phyloP scores from a whole-genome alignment of 2,329 filamentous ascomycete species.

The Hymenoscyphus linearis region DNA sequence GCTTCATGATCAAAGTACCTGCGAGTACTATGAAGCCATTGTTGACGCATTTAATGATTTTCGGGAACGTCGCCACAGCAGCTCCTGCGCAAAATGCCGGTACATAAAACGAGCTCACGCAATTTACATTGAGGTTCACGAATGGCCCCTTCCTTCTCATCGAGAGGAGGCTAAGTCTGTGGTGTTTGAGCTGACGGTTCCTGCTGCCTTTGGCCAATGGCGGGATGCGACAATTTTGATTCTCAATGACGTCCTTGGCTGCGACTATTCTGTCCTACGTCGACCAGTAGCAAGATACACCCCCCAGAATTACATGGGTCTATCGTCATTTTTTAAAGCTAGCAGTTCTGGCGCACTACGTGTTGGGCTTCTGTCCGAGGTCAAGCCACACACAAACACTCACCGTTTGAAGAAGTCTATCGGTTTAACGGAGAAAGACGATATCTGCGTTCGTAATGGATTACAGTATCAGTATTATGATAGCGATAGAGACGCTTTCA shows the following conservation, averaged over 20 bases:
- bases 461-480: constrained; percentile 13
- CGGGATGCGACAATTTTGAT: constrained; percentile 37
- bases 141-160: constrained; percentile 48
- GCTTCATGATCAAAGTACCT: neutral
- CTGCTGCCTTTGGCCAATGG: constrained; percentile 40
- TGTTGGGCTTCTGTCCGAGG: neutral
- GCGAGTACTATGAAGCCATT: neutral
- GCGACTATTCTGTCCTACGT: neutral
- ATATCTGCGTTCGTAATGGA: constrained; percentile 11
- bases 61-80: neutral
- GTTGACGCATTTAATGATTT: constrained; percentile 10
- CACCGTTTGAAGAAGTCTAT: neutral
- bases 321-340: neutral
- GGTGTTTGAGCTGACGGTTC: constrained; percentile 47
- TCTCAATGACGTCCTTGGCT: constrained; percentile 4
- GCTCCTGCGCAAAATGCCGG: neutral
- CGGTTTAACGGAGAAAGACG: neutral
- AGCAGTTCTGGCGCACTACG: neutral
- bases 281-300: neutral
- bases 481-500: neutral
- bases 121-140: constrained; percentile 43
- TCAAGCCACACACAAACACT: neutral
- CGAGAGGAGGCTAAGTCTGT: constrained; percentile 35
- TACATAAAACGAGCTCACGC: constrained; percentile 30
- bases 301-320: neutral